Evolutionary conservation across 2,329 filamentous ascomycete species (phyloP).

Genomic region (Whalleya microplaca): DNA sequence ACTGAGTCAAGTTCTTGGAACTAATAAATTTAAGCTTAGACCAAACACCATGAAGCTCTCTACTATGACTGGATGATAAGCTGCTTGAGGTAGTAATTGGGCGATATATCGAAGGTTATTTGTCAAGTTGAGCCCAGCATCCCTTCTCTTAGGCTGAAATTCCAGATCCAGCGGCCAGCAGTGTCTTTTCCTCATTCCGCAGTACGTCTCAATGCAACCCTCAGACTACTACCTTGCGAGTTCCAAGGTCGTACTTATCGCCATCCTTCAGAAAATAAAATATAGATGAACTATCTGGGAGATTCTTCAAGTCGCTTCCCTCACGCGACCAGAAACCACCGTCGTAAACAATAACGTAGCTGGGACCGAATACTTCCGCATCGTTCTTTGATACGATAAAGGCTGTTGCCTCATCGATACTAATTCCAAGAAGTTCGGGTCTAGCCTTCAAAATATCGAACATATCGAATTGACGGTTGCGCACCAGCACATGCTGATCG

Average conservation of each 20-base stretch:
- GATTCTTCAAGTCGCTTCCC: slow-evolving; percentile 34
- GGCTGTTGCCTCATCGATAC: slow-evolving; percentile 40
- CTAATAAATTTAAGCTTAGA: too few species aligned
- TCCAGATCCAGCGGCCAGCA: neutral
- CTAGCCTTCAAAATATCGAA: slow-evolving; percentile 38
- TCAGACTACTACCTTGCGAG: slow-evolving; percentile 31
- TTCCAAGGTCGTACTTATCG: slow-evolving; percentile 35
- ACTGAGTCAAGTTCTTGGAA: too few species aligned
- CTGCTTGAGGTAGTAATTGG: too few species aligned
- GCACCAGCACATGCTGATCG: slow-evolving; percentile 39
- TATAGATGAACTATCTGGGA: slow-evolving; percentile 27
- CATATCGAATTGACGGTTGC: slow-evolving; percentile 39
- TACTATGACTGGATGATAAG: too few species aligned
- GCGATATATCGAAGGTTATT: too few species aligned
- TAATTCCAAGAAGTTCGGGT: slow-evolving; percentile 37
- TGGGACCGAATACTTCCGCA: slow-evolving; percentile 34
- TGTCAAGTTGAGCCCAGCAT: neutral
- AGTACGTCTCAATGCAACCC: neutral
- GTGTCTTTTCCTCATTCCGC: neutral
- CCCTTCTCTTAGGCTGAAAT: neutral
- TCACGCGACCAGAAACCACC: slow-evolving; percentile 38
- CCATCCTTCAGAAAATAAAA: slow-evolving; percentile 37
- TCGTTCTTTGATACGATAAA: slow-evolving; percentile 35
- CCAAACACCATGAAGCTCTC: too few species aligned
- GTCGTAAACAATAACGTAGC: slow-evolving; percentile 39